Evolutionary conservation across 2,329 filamentous ascomycete species (phyloP), one percentile per base, ranked within the genome.

Genomic region (Penicillium psychrosexuale): DNA sequence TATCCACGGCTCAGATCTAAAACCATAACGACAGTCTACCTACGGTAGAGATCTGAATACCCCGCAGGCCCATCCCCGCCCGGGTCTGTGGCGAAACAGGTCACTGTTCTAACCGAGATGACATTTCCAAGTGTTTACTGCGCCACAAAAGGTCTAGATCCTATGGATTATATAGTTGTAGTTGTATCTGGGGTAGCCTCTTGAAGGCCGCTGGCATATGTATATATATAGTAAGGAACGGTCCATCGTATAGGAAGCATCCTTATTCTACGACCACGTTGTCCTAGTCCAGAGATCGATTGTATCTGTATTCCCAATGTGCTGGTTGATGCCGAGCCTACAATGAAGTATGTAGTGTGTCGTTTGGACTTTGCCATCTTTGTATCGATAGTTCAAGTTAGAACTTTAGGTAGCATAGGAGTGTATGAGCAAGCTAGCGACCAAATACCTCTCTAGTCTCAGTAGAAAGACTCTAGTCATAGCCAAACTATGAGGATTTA

Each of bases 161-260:
- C 82, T 78, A 57, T 85, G 82, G 2, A 85, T 78, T n/a, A n/a
- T n/a, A n/a, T n/a, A n/a, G n/a, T n/a, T n/a, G 57, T 86, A 86
- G 59, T 85, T 77, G 59, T 85, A 22, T 22, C 19, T 22, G 19
- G 19, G 19, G 19, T 22, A 22, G 19, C 3, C 19, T 22, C 19
- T 22, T 2, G 19, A 22, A 22, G 19, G 19, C 19, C 19, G 19
- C 19, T 22, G 19, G 19, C 19, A 22, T 22, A 22, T 22, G 3
- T 22, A 22, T 2, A 22, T 22, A 22, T 22, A 22, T 22, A 22
- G 19, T 22, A 22, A 85, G 0, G 82, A 81, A 2, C 83, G 74
- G 19, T 79, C 75, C 0, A 78, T 74, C 0, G 69, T 69, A 55
- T 78, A 78, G 0, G 83, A 47, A 5, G 15, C 22, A 46, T 47